phyloP scores from a whole-genome alignment of 2,329 filamentous ascomycete genomes.

The Diaporthe sp. region DNA sequence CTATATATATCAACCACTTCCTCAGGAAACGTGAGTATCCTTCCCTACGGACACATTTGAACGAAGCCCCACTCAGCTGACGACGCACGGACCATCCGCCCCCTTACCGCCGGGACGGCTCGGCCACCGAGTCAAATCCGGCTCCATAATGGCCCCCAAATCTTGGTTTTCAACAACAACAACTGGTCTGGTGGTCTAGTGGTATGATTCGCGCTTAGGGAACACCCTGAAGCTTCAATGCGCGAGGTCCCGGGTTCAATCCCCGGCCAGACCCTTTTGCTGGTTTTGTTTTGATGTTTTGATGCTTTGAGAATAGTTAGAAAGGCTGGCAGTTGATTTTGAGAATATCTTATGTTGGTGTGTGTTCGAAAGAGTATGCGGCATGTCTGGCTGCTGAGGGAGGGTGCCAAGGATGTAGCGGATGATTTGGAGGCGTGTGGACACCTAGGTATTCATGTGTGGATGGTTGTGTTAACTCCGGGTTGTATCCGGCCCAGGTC shows the following conservation, averaged over 20 bases:
- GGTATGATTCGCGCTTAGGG: constrained; percentile 39
- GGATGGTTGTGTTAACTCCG: not conserved
- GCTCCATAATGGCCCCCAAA: not conserved
- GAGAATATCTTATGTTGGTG: not conserved
- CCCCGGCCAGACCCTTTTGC: constrained; percentile 23
- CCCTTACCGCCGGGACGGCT: not conserved
- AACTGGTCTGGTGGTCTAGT: constrained; percentile 36
- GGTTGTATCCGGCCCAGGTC: not conserved
- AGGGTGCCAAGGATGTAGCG: not conserved
- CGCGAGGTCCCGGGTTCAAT: constrained; percentile 36
- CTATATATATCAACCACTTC: no score
- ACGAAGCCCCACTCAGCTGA: not conserved
- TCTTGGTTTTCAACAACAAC: not conserved
- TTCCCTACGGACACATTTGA: not conserved
- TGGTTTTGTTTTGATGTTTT: not conserved
- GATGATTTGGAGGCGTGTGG: not conserved
- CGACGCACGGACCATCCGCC: not conserved
- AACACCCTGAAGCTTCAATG: constrained; percentile 13
- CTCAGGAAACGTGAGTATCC: no score
- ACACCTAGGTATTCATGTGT: not conserved
- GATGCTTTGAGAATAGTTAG: not conserved
- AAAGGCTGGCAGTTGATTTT: no score
- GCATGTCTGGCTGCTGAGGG: not conserved
- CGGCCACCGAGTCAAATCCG: not conserved
- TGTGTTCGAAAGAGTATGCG: no score